A percentile compares a stretch with the other conserved stretches of the same genome.
phyloP scores from a whole-genome alignment of 495 filamentous ascomycete species.

The Tuber magnatum region DNA sequence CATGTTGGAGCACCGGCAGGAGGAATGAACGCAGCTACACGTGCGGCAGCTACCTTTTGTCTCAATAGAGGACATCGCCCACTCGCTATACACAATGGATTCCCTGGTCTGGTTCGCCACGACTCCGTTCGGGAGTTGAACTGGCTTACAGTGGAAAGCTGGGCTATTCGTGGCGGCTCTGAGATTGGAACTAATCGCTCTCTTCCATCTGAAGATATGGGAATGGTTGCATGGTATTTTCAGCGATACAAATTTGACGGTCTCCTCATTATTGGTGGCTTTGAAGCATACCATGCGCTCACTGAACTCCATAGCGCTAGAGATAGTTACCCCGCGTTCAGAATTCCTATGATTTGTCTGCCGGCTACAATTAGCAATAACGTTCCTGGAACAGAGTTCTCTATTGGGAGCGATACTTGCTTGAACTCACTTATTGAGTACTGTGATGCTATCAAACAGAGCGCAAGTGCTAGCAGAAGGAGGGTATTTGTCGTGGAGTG shows the following conservation, averaged over 20 bases:
- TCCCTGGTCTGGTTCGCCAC: conserved; percentile 88
- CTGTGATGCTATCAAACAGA: conserved; percentile 96
- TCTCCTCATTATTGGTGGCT: conserved; percentile 87
- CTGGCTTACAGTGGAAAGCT: conserved; percentile 91
- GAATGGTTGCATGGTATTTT: conserved; percentile 76
- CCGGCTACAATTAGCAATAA: conserved; percentile 99
- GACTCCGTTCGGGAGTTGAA: conserved; percentile 77
- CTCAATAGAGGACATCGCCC: conserved; percentile 86
- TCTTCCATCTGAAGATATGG: conserved; percentile 73
- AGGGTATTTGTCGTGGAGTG: conserved; percentile 97
- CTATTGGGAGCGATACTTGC: conserved; percentile 92
- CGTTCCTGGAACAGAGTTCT: conserved; percentile 96
- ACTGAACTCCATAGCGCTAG: conserved; percentile 76
- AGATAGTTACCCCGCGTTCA: conserved; percentile 69
- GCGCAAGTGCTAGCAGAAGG: conserved; percentile 81
- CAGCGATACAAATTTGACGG: conserved; percentile 81
- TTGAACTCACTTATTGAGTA: conserved; percentile 93
- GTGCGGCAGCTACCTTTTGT: conserved; percentile 93
- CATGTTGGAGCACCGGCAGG: conserved; percentile 98
- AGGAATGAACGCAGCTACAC: conserved; percentile 95
- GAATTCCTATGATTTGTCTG: conserved; percentile 84
- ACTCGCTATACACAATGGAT: conserved; percentile 91
- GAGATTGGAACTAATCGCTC: conserved; percentile 98
- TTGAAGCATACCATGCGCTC: conserved; percentile 91
- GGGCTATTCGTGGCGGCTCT: conserved; percentile 93